These are phyloP conservation scores for Fusarium agapanthi DNA, from an alignment of 2,329 filamentous ascomycete genomes.

Conservation along the genomic window DNA sequence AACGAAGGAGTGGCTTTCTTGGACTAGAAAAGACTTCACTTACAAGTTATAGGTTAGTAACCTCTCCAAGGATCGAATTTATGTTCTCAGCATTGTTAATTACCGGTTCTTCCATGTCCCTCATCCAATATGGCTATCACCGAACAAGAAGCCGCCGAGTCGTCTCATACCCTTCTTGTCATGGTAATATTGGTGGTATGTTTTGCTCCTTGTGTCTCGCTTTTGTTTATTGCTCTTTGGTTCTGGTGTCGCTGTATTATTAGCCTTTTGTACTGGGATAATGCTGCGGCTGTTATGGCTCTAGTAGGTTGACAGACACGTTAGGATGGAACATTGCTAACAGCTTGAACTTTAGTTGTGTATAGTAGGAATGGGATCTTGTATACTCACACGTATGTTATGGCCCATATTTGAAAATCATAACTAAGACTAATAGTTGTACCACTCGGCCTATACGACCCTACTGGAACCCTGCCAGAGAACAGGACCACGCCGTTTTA, in stretches of 20 bases:
- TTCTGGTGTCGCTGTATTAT: conserved; percentile 12
- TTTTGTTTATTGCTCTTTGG: conserved; percentile 13
- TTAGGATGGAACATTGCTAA: not conserved
- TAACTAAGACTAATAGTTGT: conserved; percentile 13
- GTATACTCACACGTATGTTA: conserved; percentile 14
- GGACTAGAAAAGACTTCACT: not conserved
- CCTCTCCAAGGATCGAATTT: not conserved
- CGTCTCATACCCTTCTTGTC: not conserved
- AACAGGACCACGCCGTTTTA: not conserved
- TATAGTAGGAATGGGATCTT: conserved; percentile 3
- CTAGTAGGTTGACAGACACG: not conserved
- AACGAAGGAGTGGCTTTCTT: not conserved
- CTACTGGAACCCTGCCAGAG: not conserved
- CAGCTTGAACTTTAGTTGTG: not conserved
- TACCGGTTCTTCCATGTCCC: not conserved
- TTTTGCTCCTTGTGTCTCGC: not conserved
- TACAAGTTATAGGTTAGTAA: not conserved
- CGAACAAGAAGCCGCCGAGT: not conserved
- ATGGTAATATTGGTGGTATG: conserved; percentile 1
- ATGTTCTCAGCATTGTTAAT: not conserved
- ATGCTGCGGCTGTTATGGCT: conserved; percentile 12
- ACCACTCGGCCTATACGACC: conserved; percentile 10
- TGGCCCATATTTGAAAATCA: fast-evolving
- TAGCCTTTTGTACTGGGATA: conserved; percentile 6
- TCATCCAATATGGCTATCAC: not conserved